These are phyloP conservation scores for Lactarius sanguifluus DNA, from an alignment of 768 basidiomycete species.

Conservation along the genomic window DNA sequence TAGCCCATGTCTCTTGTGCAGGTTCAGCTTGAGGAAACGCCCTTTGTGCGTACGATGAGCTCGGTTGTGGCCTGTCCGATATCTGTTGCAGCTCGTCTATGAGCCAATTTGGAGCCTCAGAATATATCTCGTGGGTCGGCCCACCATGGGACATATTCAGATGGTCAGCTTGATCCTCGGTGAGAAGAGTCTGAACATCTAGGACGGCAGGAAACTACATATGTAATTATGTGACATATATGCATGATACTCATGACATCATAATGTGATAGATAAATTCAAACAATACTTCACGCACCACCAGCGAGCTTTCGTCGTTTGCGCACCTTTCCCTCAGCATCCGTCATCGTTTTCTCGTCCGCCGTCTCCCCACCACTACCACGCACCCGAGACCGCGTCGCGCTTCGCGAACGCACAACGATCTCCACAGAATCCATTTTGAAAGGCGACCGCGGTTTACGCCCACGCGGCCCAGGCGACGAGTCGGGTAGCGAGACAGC, in stretches of 20 bases:
- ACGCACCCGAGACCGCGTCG: conserved; percentile 21
- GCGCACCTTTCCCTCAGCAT: conserved; percentile 15
- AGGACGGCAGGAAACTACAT: no score
- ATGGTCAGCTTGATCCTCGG: no score
- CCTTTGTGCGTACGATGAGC: no score
- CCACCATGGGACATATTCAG: no score
- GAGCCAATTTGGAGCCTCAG: no score
- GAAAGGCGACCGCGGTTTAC: conserved; percentile 10
- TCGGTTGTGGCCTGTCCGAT: no score
- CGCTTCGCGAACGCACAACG: conserved; percentile 18
- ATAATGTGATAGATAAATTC: not conserved
- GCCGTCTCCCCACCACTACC: conserved; percentile 18
- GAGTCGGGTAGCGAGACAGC: not conserved
- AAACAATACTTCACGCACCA: conserved; percentile 1
- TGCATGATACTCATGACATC: not conserved
- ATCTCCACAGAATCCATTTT: conserved; percentile 26
- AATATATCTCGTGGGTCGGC: no score
- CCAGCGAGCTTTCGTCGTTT: conserved; percentile 23
- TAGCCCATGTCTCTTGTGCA: no score
- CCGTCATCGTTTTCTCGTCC: conserved; percentile 22
- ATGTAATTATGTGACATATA: no score
- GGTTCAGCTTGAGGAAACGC: no score
- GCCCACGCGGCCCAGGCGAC: conserved; percentile 12
- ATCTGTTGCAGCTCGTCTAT: no score
- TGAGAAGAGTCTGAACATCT: no score